These are phyloP conservation scores for Cucumis sativus DNA, from an alignment of 306 rosid genomes.

Conservation along the genomic window Cucumber_9930_V3 NC_026655.2:1270501-1271000, in stretches of 20 bases:
- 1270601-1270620: neutral
- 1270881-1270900: neutral
- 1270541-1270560: neutral
- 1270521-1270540: neutral
- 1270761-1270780: neutral
- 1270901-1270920: slow-evolving; percentile 46
- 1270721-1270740: neutral
- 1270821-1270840: neutral
- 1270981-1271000: slow-evolving; percentile 13
- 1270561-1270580: neutral
- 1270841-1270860: neutral
- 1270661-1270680: neutral
- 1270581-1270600: neutral
- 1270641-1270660: neutral
- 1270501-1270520: neutral
- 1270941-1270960: slow-evolving; percentile 99
- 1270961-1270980: slow-evolving; percentile 22
- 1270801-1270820: neutral
- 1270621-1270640: neutral
- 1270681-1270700: neutral
- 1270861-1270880: neutral
- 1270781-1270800: neutral
- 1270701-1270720: neutral
- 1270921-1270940: slow-evolving; percentile 99
- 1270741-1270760: neutral